Evolutionary conservation across 345 rosid species (phyloP), one percentile per base, ranked within the genome.

Genomic region (Populus deltoides): DNA sequence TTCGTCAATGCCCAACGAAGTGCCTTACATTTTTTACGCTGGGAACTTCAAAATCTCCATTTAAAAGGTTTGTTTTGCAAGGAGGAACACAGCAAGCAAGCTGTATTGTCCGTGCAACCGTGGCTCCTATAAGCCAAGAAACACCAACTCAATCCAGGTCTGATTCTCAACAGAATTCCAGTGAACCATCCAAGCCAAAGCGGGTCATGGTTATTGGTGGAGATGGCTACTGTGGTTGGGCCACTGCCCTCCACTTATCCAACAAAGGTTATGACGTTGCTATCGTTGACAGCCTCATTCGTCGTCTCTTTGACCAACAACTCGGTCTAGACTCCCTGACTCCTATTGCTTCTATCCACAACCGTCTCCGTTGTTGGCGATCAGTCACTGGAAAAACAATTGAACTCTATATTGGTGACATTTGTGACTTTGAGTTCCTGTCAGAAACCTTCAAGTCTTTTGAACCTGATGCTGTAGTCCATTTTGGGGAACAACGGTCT

Each of bases 141-240:
- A 80, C 88, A 73, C 90, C 90, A 68, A 85, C 91, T 7, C 84
- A 88, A 82, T 73, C 92, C 67, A 53, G 72, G 31, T 80, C 85
- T 57, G 75, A 81, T 78, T 49, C 82, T 72, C 65, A 69, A 81
- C 83, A 77, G 61, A 77, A 75, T 41, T 70, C 88, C 16, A 74
- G 61, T 57, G 89, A 83, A 33, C 55, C 87, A 8, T 79, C 94
- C 53, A 93, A 85, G 88, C 78, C 82, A 16, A 83, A 86, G 72
- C 89, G 92, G 66, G 97, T 96, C 76, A 90, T 96, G 99, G 90
- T 96, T 80, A 91, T 96, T 45, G 99, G 99, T 62, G 99, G 99
- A 78, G 98, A 96, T 80, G 99, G 99, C 45, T 96, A 96, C 75
- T 96, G 99, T 51, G 98, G 99, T 61, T 93, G 97, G 99, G 98